Evolutionary conservation across 2,329 filamentous ascomycete species (phyloP).

Genomic region (Pseudogymnoascus sp.): DNA sequence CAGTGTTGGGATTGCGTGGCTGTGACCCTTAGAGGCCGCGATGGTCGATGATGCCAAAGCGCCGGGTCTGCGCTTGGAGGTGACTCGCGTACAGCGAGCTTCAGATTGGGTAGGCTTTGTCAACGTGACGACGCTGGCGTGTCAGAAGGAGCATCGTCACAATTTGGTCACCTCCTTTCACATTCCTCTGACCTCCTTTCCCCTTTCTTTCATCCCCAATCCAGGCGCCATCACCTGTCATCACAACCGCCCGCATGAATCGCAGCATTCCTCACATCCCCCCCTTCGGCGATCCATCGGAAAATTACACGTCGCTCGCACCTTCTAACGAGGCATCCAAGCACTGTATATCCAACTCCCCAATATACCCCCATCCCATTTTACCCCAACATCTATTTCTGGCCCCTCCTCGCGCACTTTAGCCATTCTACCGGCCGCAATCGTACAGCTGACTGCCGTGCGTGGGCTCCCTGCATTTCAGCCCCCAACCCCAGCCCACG

Average conservation of each 20-base stretch:
- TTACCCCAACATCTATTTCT: not conserved
- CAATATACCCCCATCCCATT: not conserved
- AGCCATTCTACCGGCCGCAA: not conserved
- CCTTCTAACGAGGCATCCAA: not conserved
- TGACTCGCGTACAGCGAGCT: not conserved
- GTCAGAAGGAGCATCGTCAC: not conserved
- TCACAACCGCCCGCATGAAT: not conserved
- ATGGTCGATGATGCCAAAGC: not conserved
- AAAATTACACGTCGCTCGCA: not conserved
- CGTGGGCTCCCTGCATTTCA: slow-evolving; percentile 3
- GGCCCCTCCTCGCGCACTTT: not conserved
- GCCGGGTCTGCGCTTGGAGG: not conserved
- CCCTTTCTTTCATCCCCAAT: not conserved
- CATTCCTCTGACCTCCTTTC: not conserved
- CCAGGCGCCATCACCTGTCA: not conserved
- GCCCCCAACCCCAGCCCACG: not conserved
- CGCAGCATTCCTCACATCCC: not conserved
- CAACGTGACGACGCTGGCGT: slow-evolving; percentile 1
- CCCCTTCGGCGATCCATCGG: not conserved
- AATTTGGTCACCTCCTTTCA: not conserved
- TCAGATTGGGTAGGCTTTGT: not conserved
- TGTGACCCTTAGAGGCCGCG: not conserved
- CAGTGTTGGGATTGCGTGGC: not conserved
- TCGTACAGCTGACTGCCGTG: slow-evolving; percentile 3
- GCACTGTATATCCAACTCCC: not conserved